Evolutionary conservation across 306 rosid species (phyloP).

Genomic region (Ochetophila trinervis): DNA sequence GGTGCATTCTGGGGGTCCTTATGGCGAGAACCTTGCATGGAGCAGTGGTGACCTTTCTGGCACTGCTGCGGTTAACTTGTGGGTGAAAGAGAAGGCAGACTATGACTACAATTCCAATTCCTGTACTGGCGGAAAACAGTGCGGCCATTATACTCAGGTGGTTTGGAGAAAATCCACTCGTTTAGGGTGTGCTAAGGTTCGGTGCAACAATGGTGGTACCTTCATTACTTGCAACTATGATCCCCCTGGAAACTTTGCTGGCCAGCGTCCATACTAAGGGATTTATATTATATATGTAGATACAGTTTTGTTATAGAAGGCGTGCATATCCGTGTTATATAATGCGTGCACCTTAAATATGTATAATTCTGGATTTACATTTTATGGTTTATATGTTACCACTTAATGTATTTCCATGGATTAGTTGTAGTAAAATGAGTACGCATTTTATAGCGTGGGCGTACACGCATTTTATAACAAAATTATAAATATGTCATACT

Average conservation of each 20-base stretch:
- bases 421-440: too few species aligned
- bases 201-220: constrained; percentile 38
- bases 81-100: constrained; percentile 39
- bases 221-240: constrained; percentile 55
- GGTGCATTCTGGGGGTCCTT: constrained; percentile 20
- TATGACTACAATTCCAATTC: constrained; percentile 34
- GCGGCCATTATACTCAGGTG: constrained; percentile 48
- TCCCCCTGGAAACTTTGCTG: constrained; percentile 49
- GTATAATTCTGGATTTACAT: too few species aligned
- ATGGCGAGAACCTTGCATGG: constrained; percentile 33
- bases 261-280: constrained; percentile 47
- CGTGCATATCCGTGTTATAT: too few species aligned
- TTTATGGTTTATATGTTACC: too few species aligned
- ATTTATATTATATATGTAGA: too few species aligned
- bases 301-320: too few species aligned
- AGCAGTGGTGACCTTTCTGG: constrained; percentile 20
- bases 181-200: constrained; percentile 19
- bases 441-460: too few species aligned
- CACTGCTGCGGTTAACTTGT: constrained; percentile 26
- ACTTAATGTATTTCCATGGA: too few species aligned
- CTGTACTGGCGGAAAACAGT: constrained; percentile 22
- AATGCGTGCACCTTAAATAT: too few species aligned
- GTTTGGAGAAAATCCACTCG: constrained; percentile 15
- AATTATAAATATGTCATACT: too few species aligned
- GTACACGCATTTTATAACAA: too few species aligned